Conservation (phyloP, 2,329 filamentous ascomycete species). For the Fusarium musae region DNA sequence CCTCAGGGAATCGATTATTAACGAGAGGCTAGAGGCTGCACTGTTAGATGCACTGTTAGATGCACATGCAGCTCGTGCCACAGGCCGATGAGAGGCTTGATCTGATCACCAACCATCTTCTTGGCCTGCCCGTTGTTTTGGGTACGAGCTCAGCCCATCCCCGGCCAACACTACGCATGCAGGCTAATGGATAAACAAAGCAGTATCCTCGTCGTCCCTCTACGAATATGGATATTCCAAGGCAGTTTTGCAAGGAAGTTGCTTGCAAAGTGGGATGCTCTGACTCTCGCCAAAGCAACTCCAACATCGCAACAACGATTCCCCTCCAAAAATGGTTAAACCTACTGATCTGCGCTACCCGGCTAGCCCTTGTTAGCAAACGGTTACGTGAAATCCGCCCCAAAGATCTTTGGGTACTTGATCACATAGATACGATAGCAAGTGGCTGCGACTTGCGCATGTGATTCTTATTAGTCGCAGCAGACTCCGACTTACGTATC, state of each 20-base stretch:
- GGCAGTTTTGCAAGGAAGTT: neutral
- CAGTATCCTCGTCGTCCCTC: neutral
- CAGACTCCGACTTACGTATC: slow-evolving; percentile 3
- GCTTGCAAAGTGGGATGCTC: neutral
- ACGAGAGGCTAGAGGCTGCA: slow-evolving; percentile 5
- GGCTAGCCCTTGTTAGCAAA: slow-evolving; percentile 2
- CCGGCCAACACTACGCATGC: neutral
- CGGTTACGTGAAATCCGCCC: neutral
- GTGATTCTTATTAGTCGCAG: slow-evolving; percentile 13
- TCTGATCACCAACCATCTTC: slow-evolving; percentile 25
- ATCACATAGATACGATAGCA: neutral
- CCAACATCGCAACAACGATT: neutral
- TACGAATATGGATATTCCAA: neutral
- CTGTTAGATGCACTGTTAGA: slow-evolving; percentile 5
- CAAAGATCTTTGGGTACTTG: neutral
- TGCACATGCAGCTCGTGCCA: slow-evolving; percentile 20
- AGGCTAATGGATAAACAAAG: neutral
- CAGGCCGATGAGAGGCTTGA: slow-evolving; percentile 3
- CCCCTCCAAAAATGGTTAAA: neutral
- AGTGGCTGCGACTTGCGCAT: slow-evolving; percentile 6
- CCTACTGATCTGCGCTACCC: slow-evolving; percentile 22
- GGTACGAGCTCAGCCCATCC: slow-evolving; percentile 50
- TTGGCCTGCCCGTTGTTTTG: slow-evolving; percentile 21
- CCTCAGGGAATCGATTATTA: slow-evolving; percentile 7
- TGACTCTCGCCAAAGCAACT: neutral